Conservation (phyloP, 164 flowering plant species). For the Piper betle region DNA sequence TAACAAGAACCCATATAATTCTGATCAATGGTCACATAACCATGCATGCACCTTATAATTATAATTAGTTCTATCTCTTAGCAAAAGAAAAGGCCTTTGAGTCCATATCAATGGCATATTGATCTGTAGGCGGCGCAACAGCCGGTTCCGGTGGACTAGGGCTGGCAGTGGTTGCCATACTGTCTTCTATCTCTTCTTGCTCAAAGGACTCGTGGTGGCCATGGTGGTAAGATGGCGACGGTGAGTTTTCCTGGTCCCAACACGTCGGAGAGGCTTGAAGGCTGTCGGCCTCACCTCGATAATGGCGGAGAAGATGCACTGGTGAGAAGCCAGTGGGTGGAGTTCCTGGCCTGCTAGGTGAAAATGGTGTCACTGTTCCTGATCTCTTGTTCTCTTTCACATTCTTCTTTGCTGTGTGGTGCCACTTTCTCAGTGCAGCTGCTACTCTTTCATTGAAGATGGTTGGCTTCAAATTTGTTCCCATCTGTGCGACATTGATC, state of each 20-base stretch:
- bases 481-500: constrained; percentile 49
- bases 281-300: constrained; percentile 29
- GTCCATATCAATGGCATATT: constrained; percentile 18
- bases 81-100: constrained; percentile 14
- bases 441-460: constrained; percentile 49
- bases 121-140: too few species aligned
- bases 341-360: constrained; percentile 44
- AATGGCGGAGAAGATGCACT: constrained; percentile 32
- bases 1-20: too few species aligned
- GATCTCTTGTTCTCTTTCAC: constrained; percentile 29
- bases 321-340: constrained; percentile 44
- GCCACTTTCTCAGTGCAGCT: constrained; percentile 49
- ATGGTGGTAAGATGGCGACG: constrained; percentile 21
- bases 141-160: constrained; percentile 9
- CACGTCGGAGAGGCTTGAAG: constrained; percentile 28
- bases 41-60: too few species aligned
- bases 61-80: constrained; percentile 7
- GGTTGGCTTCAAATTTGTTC: constrained; percentile 56
- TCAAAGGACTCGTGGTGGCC: constrained; percentile 1
- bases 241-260: constrained; percentile 29
- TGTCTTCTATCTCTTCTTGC: constrained; percentile 9
- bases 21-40: too few species aligned
- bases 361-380: constrained; percentile 25
- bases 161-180: constrained; percentile 2
- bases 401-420: constrained; percentile 50